Evolutionary conservation across 331 rosid genomes (phyloP).

Genomic region (Quercus lobata): DNA sequence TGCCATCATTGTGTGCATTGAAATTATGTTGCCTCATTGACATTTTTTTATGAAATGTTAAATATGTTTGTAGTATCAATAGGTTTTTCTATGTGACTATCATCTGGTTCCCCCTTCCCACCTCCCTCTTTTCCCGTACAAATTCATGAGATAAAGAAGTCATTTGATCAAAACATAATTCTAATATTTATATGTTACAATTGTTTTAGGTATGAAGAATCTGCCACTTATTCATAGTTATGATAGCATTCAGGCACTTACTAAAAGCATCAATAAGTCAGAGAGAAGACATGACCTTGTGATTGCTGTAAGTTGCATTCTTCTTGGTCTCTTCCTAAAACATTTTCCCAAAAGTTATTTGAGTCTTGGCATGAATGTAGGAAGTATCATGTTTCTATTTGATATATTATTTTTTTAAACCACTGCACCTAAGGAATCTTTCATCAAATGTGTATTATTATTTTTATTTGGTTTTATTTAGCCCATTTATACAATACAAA

Average conservation of each 20-base stretch:
- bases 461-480: no score
- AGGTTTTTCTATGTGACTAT: neutral
- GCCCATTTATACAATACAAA: no score
- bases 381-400: conserved; percentile 4
- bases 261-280: conserved; percentile 56
- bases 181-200: conserved; percentile 5
- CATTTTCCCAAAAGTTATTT: neutral
- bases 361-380: neutral
- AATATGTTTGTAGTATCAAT: neutral
- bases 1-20: no score
- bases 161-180: neutral
- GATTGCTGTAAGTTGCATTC: conserved; percentile 78
- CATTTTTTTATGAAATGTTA: neutral
- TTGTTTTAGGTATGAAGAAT: conserved; percentile 62
- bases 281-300: conserved; percentile 93
- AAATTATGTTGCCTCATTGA: neutral
- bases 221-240: conserved; percentile 95
- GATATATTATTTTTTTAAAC: neutral
- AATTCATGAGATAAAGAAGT: conserved; percentile 13
- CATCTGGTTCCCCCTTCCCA: neutral
- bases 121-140: neutral
- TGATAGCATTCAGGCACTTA: conserved; percentile 74
- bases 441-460: neutral
- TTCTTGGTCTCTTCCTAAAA: conserved; percentile 9
- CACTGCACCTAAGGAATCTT: neutral